Evolutionary conservation across 257 asterid genomes (phyloP).

Genomic region (Mentha longifolia): DNA sequence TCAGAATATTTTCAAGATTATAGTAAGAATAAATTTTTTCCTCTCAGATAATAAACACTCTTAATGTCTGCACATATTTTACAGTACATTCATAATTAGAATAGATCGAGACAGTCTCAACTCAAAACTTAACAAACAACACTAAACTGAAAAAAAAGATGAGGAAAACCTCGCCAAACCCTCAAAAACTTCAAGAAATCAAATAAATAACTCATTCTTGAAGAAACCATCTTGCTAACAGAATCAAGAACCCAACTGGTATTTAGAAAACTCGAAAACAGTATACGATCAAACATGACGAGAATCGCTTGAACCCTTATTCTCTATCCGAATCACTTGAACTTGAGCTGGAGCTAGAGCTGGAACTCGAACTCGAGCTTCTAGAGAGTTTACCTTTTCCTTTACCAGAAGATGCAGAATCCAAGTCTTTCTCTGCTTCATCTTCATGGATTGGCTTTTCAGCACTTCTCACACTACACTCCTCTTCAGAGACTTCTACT

Average conservation of each 20-base stretch:
- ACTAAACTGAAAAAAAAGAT: constrained; percentile 16
- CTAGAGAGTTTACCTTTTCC: constrained; percentile 41
- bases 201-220: constrained; percentile 58
- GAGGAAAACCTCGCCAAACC: constrained; percentile 30
- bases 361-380: constrained; percentile 59
- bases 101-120: constrained; percentile 12
- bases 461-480: constrained; percentile 28
- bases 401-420: constrained; percentile 33
- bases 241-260: constrained; percentile 20
- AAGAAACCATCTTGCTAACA: constrained; percentile 47
- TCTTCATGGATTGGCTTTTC: constrained; percentile 39
- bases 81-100: constrained; percentile 27
- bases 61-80: constrained; percentile 31
- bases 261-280: background rate
- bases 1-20: too few species aligned
- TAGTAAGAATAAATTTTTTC: too few species aligned
- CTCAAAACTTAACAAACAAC: constrained; percentile 32
- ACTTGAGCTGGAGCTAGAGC: constrained; percentile 64
- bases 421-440: constrained; percentile 35
- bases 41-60: constrained; percentile 9
- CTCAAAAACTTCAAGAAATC: constrained; percentile 54
- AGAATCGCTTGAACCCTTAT: constrained; percentile 28
- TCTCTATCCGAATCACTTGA: constrained; percentile 65
- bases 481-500: constrained; percentile 34
- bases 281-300: background rate